Percentiles rank a stretch among this genome's conserved stretches.
These are phyloP conservation scores for Talaromyces pinophilus DNA, from an alignment of 2,329 filamentous ascomycete species.

Conservation along the genomic window DNA sequence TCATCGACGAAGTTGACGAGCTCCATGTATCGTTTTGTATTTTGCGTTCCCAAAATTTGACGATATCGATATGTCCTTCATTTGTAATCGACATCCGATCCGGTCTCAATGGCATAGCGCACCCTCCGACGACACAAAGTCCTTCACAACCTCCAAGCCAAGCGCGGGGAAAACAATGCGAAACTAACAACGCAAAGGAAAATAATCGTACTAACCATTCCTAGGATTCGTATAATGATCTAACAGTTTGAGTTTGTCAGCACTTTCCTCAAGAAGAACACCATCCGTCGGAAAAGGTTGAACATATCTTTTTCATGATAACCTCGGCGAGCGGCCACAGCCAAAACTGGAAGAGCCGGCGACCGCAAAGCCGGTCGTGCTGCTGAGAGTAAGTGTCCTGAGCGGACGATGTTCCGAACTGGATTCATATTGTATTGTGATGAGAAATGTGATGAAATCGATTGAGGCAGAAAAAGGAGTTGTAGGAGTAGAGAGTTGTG, in stretches of 20 bases:
- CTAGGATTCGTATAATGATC: constrained; percentile 81
- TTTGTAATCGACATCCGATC: background rate
- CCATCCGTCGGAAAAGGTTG: background rate
- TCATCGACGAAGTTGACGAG: background rate
- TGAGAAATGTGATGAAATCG: background rate
- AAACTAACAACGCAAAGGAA: background rate
- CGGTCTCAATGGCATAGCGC: background rate
- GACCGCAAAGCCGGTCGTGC: constrained; percentile 20
- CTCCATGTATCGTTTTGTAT: background rate
- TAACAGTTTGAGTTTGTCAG: constrained; percentile 49
- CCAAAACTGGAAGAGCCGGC: constrained; percentile 8
- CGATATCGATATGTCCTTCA: background rate
- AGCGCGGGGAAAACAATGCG: background rate
- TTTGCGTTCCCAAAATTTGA: background rate
- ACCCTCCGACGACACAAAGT: background rate
- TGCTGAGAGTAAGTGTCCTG: constrained; percentile 20
- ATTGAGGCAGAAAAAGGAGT: background rate
- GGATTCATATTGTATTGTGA: constrained; percentile 21
- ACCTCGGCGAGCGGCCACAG: constrained; percentile 37
- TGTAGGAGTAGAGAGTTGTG: background rate
- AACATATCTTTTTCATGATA: constrained; percentile 69
- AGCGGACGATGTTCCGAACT: constrained; percentile 18
- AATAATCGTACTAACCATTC: constrained; percentile 52
- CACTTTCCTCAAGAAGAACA: background rate
- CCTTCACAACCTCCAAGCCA: background rate